phyloP scores from a whole-genome alignment of 305 asterid species.

The Andrographis paniculata region DNA sequence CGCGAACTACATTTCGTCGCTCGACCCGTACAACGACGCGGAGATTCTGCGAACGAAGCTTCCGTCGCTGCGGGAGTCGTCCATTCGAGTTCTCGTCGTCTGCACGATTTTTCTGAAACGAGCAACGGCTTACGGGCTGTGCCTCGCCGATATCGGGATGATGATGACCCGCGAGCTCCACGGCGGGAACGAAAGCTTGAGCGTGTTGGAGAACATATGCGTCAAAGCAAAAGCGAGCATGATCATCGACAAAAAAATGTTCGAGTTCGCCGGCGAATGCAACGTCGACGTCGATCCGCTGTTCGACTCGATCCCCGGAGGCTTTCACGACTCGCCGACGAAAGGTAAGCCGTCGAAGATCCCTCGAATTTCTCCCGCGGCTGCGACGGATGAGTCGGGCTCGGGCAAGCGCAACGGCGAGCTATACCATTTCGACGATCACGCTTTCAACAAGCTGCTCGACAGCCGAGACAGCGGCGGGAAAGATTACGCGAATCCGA shows the following conservation, averaged over 20 bases:
- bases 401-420: background rate
- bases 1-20: constrained; percentile 41
- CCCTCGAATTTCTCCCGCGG: constrained; percentile 18
- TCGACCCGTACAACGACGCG: constrained; percentile 64
- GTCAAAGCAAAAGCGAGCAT: constrained; percentile 32
- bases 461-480: background rate
- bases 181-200: constrained; percentile 44
- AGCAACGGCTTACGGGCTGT: constrained; percentile 42
- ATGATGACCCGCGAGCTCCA: constrained; percentile 65
- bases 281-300: too few relatives aligned
- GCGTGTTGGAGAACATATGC: constrained; percentile 51
- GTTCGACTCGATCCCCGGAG: constrained; percentile 15
- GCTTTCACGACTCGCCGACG: constrained; percentile 9
- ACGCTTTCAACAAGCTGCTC: background rate
- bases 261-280: background rate
- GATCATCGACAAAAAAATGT: constrained; percentile 10
- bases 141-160: constrained; percentile 64
- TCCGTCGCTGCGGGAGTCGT: constrained; percentile 55
- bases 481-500: constrained; percentile 7
- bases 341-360: constrained; percentile 32
- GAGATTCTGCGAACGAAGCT: constrained; percentile 38
- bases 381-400: constrained; percentile 8
- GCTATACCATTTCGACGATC: background rate
- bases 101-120: constrained; percentile 57
- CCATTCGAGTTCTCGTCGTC: constrained; percentile 49